phyloP scores from a whole-genome alignment of 495 filamentous ascomycete genomes.

The Lentithecium fluviatile region DNA sequence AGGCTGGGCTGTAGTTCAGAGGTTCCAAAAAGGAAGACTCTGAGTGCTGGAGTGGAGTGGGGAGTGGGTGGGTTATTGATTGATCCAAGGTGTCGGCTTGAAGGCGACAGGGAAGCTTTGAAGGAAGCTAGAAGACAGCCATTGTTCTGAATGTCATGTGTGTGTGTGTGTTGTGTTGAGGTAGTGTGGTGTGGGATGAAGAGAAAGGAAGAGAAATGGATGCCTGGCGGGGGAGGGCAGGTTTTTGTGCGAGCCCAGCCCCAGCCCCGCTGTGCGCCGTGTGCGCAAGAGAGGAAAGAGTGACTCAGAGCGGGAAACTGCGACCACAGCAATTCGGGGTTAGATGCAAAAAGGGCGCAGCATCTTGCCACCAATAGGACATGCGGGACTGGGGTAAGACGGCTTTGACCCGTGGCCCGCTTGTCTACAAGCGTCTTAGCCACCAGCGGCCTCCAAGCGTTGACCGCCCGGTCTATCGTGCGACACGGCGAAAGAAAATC shows the following conservation, averaged over 20 bases:
- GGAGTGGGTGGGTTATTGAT: slow-evolving; percentile 38
- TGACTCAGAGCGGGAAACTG: neutral
- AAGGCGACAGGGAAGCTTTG: slow-evolving; percentile 49
- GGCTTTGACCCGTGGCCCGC: neutral
- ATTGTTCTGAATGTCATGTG: slow-evolving; percentile 47
- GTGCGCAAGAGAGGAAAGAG: neutral
- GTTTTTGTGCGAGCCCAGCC: neutral
- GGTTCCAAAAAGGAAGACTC: slow-evolving; percentile 50
- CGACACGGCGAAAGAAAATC: slow-evolving; percentile 4
- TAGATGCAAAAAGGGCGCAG: neutral
- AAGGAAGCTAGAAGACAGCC: slow-evolving; percentile 53
- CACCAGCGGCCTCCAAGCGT: neutral
- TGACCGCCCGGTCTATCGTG: slow-evolving; percentile 1
- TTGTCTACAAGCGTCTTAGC: neutral
- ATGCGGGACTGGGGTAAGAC: neutral
- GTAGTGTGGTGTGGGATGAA: slow-evolving; percentile 38
- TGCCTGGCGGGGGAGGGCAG: neutral
- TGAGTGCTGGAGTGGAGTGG: slow-evolving; percentile 44
- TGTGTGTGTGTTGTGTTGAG: slow-evolving; percentile 41
- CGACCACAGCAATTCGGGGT: too few relatives aligned
- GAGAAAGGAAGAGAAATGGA: slow-evolving; percentile 32
- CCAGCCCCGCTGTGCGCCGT: neutral
- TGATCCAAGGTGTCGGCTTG: slow-evolving; percentile 51
- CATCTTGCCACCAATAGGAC: neutral
- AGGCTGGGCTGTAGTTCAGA: slow-evolving; percentile 58